Evolutionary conservation across 1,139 yeast species (phyloP).

Genomic region (Candida sanyaensis): DNA sequence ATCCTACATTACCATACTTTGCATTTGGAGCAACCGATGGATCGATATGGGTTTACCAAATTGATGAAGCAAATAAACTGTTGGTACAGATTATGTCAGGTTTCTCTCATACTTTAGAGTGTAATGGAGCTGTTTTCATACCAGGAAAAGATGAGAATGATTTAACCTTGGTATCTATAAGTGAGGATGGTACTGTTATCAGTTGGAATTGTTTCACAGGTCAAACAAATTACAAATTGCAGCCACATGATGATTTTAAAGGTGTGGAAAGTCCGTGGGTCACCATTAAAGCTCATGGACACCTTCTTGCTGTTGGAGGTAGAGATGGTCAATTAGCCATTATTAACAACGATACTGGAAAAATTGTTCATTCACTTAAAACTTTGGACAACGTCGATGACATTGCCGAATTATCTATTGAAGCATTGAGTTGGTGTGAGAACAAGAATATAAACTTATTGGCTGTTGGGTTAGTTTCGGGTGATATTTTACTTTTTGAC

Average conservation of each 20-base stretch:
- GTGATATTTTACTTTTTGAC: slow-evolving; percentile 80
- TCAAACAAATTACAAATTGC: slow-evolving; percentile 64
- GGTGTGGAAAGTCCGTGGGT: slow-evolving; percentile 90
- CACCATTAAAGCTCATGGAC: slow-evolving; percentile 50
- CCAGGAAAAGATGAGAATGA: slow-evolving; percentile 61
- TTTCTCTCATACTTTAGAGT: slow-evolving; percentile 75
- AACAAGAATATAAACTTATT: slow-evolving; percentile 55
- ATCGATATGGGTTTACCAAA: slow-evolving; percentile 89
- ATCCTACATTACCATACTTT: slow-evolving; percentile 73
- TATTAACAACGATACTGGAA: slow-evolving; percentile 72
- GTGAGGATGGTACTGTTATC: slow-evolving; percentile 87
- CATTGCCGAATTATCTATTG: slow-evolving; percentile 77
- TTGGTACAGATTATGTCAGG: slow-evolving; percentile 77
- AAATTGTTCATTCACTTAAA: slow-evolving; percentile 62
- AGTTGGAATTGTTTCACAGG: slow-evolving; percentile 90
- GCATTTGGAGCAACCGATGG: slow-evolving; percentile 97
- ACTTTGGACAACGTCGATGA: slow-evolving; percentile 66
- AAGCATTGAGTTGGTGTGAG: slow-evolving; percentile 82
- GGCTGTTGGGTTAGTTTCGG: slow-evolving; percentile 90
- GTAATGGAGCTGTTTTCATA: slow-evolving; percentile 76
- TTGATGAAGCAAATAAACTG: slow-evolving; percentile 55
- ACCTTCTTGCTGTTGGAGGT: slow-evolving; percentile 72
- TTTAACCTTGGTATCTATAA: slow-evolving; percentile 67
- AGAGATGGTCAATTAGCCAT: slow-evolving; percentile 84
- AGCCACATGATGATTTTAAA: slow-evolving; percentile 60